Evolutionary conservation across 139 green algal species (phyloP).

Genomic region (Chlorella sp.): DNA sequence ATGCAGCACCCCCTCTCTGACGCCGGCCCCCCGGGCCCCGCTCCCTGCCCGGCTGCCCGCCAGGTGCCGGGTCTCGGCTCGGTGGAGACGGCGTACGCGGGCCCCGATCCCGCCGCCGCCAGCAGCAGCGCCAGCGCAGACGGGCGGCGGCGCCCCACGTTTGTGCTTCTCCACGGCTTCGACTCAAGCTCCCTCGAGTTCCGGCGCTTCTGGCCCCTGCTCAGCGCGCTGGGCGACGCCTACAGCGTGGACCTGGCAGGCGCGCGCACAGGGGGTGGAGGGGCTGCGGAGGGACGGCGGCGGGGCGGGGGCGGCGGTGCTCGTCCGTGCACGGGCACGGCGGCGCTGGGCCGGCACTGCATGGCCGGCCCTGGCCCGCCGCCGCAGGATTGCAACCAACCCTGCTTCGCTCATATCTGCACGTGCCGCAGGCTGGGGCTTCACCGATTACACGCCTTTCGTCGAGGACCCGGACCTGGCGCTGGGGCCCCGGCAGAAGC

Average conservation of each 20-base stretch:
- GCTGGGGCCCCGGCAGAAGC: constrained; percentile 68
- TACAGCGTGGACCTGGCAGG: constrained; percentile 86
- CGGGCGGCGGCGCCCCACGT: constrained; percentile 52
- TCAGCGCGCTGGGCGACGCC: constrained; percentile 48
- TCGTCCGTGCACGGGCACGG: no score
- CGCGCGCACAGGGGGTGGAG: no score
- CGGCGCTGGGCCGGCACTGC: no score
- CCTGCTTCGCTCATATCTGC: no score
- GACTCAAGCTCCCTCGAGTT: constrained; percentile 88
- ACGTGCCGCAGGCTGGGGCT: constrained; percentile 63
- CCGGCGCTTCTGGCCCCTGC: constrained; percentile 73
- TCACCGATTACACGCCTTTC: constrained; percentile 48
- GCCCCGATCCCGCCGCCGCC: constrained; percentile 7
- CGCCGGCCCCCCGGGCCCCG: no score
- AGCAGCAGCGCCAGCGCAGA: no score
- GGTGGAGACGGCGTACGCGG: constrained; percentile 47
- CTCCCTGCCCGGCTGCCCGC: no score
- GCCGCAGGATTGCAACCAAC: no score
- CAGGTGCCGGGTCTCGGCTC: constrained; percentile 30
- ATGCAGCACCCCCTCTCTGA: no score
- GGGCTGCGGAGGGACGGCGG: no score
- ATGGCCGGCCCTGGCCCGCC: no score
- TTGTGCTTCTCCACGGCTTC: constrained; percentile 92
- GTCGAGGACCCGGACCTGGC: neutral
- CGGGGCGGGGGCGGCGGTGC: no score